Base-by-base conservation (phyloP, 345 rosid genomes). In the Citrus maxima region DNA sequence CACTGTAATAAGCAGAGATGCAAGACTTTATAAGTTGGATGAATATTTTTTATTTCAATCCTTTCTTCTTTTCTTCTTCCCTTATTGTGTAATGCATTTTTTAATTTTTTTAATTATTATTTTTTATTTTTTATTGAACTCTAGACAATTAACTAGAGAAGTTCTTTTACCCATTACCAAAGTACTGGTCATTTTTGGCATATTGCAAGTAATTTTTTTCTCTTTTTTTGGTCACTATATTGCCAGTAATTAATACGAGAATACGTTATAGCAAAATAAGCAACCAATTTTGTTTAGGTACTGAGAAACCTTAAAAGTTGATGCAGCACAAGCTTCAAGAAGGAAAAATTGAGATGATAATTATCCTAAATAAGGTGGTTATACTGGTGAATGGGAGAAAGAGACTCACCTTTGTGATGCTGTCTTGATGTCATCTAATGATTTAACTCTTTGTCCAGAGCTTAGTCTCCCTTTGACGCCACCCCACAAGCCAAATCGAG, bases 401-500 rank as follows among this genome's bases (percentile, higher is more conserved):
- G n/a, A 32, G 66, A 37, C 78, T 67, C 67, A 84, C 88, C 73
- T 72, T 34, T 80, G 77, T 18, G 59, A 75, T 67, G 32, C 61
- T 42, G 76, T 58, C 61, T 65, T 67, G 35, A 63, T 40, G 58
- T 67, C 83, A 76, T 81, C 82, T 34, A 66, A 37, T 67, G 73
- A 69, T 68, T 75, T 73, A 55, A 27, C 74, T 73, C 75, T 78
- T 22, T 76, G 83, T 82, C 67, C 78, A 72, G 73, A 60, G 55
- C 70, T 76, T 72, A 51, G 16, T 12, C 55, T 55, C 76, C 74
- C 81, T 70, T 82, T 79, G 73, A 73, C 66, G 35, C 67, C 72
- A 54, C 55, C 82, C 21, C 32, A 61, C 76, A 78, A 67, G 46
- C 77, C 70, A 80, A 12, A 68, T 25, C 60, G 21, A 22, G 46